Evolutionary conservation across 805 yeast genomes (phyloP).

Genomic region (Starmerella cellae): DNA sequence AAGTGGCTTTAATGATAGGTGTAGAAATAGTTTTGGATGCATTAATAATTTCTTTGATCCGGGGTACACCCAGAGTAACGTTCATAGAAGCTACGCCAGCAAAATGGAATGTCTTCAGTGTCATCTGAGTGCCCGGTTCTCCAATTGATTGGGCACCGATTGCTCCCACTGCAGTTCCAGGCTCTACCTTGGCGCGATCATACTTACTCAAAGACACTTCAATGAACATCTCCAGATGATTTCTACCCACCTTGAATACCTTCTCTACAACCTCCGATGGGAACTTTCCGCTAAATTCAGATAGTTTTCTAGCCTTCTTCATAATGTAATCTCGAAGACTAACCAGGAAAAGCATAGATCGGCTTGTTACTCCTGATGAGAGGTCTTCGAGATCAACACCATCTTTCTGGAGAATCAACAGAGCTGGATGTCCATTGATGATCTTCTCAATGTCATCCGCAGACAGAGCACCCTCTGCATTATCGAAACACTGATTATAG

Average conservation of each 20-base stretch:
- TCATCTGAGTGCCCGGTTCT: slow-evolving; percentile 99
- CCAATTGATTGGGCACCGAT: slow-evolving; percentile 99
- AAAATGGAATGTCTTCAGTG: slow-evolving; percentile 90
- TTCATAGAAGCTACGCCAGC: slow-evolving; percentile 99
- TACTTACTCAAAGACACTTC: slow-evolving; percentile 69
- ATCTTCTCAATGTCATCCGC: slow-evolving; percentile 57
- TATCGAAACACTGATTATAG: slow-evolving; percentile 51
- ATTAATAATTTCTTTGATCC: slow-evolving; percentile 95
- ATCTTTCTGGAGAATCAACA: neutral
- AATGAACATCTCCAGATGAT: slow-evolving; percentile 51
- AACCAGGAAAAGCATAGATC: slow-evolving; percentile 50
- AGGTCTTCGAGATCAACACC: slow-evolving; percentile 14
- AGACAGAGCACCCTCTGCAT: slow-evolving; percentile 40
- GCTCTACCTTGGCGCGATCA: slow-evolving; percentile 83
- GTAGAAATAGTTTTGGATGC: slow-evolving; percentile 92
- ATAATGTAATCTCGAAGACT: slow-evolving; percentile 55
- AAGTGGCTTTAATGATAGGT: slow-evolving; percentile 87
- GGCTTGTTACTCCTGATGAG: slow-evolving; percentile 48
- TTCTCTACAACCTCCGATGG: slow-evolving; percentile 27
- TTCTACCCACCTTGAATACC: slow-evolving; percentile 44
- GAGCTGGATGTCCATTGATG: slow-evolving; percentile 38
- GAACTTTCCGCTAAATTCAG: slow-evolving; percentile 38
- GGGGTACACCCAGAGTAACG: slow-evolving; percentile 97
- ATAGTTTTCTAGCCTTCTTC: slow-evolving; percentile 45
- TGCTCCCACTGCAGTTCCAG: slow-evolving; percentile 99